phyloP scores from a whole-genome alignment of 225 moss, liverwort and hornwort genomes.

The Polytrichum formosum region DNA sequence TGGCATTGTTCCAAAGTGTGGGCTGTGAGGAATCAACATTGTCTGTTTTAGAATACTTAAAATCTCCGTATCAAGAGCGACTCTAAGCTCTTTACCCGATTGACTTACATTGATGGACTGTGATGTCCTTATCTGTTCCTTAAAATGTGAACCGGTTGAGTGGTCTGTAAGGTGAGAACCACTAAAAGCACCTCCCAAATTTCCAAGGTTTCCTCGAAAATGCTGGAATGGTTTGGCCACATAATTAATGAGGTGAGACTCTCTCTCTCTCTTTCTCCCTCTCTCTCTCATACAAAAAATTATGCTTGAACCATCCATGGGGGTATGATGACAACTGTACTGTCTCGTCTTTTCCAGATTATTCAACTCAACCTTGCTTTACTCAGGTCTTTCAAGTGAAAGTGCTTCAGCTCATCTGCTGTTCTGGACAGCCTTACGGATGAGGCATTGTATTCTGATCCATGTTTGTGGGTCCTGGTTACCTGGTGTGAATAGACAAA shows the following conservation, averaged over 20 bases:
- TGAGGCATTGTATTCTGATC: slow-evolving; percentile 45
- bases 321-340: slow-evolving; percentile 35
- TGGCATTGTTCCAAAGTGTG: slow-evolving; percentile 2
- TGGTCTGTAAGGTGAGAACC: slow-evolving; percentile 10
- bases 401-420: slow-evolving; percentile 43
- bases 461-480: slow-evolving; percentile 43
- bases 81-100: slow-evolving; percentile 8
- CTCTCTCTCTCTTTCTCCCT: too few species aligned
- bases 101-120: slow-evolving; percentile 8
- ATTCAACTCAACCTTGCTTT: slow-evolving; percentile 39
- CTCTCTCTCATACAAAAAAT: slow-evolving; percentile 5
- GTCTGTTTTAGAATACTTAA: too few species aligned
- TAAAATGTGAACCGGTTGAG: neutral
- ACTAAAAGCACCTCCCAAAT: slow-evolving; percentile 2
- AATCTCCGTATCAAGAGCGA: too few species aligned
- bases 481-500: slow-evolving; percentile 49
- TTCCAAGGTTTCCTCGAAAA: too few species aligned
- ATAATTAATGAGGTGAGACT: too few species aligned
- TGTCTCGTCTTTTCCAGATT: slow-evolving; percentile 46
- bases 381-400: slow-evolving; percentile 55
- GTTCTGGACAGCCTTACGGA: slow-evolving; percentile 46
- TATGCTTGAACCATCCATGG: slow-evolving; percentile 18
- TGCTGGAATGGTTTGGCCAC: too few species aligned
- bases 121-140: neutral
- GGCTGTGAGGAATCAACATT: neutral